Percentiles rank a stretch among this genome's conserved stretches.
These are phyloP conservation scores for Eustoma russellianum DNA, from an alignment of 257 asterid genomes.

Conservation along the genomic window DNA sequence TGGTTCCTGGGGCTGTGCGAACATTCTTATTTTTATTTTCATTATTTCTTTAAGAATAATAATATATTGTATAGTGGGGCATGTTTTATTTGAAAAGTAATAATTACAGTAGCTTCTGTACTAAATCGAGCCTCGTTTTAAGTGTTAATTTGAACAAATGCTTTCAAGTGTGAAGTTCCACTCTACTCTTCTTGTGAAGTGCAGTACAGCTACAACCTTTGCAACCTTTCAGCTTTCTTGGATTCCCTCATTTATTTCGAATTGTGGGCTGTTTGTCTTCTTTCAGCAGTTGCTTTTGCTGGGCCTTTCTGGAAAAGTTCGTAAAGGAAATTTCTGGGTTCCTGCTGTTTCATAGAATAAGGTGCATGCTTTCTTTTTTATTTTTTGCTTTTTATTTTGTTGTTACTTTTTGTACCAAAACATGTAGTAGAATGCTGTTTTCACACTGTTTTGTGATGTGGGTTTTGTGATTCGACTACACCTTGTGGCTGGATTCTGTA, in stretches of 20 bases:
- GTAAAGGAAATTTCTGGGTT: not conserved
- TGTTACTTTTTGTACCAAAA: not conserved
- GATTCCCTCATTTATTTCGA: slow-evolving; percentile 2
- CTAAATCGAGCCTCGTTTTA: no score
- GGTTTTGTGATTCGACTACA: not conserved
- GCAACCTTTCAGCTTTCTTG: not conserved
- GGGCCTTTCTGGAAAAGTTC: not conserved
- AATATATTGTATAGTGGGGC: no score
- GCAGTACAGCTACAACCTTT: not conserved
- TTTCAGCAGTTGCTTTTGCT: not conserved
- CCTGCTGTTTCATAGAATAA: not conserved
- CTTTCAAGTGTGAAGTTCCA: slow-evolving; percentile 3
- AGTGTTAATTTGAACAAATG: no score
- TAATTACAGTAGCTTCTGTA: no score
- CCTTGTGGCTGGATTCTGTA: not conserved
- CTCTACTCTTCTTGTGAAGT: not conserved
- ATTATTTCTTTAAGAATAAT: no score
- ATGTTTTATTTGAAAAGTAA: no score
- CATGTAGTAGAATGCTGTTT: not conserved
- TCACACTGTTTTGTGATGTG: slow-evolving; percentile 1
- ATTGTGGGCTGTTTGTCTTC: not conserved
- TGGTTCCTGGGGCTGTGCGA: no score
- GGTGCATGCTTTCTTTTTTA: not conserved
- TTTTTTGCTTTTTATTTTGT: not conserved
- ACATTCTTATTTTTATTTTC: no score